Conservation (phyloP, 2,329 filamentous ascomycete genomes). For the Colletotrichum tofieldiae region DNA sequence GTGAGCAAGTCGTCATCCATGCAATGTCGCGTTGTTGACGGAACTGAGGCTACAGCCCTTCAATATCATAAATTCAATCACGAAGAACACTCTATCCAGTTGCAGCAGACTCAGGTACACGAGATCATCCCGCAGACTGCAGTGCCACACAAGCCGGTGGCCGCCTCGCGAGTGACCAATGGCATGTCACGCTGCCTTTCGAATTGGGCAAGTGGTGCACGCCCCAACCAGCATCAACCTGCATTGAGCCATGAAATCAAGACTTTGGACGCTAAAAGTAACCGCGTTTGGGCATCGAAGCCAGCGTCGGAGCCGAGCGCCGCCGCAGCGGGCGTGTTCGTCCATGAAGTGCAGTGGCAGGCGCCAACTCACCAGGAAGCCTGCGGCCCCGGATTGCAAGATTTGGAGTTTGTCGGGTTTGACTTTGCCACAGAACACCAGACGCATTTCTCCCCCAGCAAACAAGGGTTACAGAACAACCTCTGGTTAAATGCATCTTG, state of each 20-base stretch:
- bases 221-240: not conserved
- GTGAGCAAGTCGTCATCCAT: too few species aligned
- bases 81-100: not conserved
- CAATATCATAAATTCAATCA: not conserved
- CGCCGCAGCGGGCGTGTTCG: not conserved
- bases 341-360: not conserved
- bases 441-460: not conserved
- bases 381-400: not conserved
- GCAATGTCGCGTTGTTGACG: too few species aligned
- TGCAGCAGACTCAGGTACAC: not conserved
- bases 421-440: conserved; percentile 2
- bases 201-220: not conserved
- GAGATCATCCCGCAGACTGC: too few species aligned
- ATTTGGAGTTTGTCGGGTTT: not conserved
- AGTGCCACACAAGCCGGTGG: not conserved
- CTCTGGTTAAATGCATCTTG: conserved; percentile 16
- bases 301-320: not conserved
- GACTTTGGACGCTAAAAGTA: not conserved
- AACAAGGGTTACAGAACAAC: not conserved
- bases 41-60: too few species aligned
- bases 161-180: not conserved
- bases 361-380: not conserved
- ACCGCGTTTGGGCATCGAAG: not conserved
- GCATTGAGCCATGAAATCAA: not conserved
- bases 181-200: not conserved